A percentile compares a stretch with the other conserved stretches of the same genome.
phyloP scores from a whole-genome alignment of 768 basidiomycete species.

The Lactarius deliciosus region DNA sequence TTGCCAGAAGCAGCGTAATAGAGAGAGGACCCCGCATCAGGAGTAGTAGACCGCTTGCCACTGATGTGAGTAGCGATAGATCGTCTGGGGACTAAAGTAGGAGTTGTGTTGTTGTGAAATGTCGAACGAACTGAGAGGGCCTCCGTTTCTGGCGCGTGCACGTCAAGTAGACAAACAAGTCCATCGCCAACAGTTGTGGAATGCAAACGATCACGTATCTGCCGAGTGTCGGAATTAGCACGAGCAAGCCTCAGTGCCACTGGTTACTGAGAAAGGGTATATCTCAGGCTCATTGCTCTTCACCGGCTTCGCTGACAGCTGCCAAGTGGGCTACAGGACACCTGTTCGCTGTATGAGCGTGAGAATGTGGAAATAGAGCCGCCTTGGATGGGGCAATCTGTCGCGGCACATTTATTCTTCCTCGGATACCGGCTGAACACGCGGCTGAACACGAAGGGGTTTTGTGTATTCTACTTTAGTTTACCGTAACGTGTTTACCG shows the following conservation, averaged over 20 bases:
- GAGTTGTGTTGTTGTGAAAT: neutral
- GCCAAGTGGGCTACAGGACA: no score
- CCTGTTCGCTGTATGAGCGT: no score
- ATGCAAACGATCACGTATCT: neutral
- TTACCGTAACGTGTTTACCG: no score
- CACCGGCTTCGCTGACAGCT: neutral
- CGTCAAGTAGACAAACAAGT: neutral
- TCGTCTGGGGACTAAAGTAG: neutral
- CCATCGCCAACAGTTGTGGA: neutral
- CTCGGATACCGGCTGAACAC: no score
- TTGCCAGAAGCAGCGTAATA: constrained; percentile 12
- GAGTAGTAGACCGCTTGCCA: constrained; percentile 15
- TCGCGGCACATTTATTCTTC: no score
- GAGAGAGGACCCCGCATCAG: constrained; percentile 15
- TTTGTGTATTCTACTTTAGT: no score
- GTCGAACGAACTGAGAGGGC: neutral
- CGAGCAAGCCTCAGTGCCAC: neutral
- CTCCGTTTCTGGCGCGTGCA: neutral
- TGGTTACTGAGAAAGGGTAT: neutral
- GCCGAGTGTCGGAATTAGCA: no score
- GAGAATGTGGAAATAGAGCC: no score
- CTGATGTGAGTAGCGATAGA: neutral
- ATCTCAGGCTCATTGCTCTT: neutral
- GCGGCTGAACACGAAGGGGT: no score
- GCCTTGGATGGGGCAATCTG: no score